A percentile compares a stretch with the other conserved stretches of the same genome.
These are phyloP conservation scores for Tulasnella sp. DNA, from an alignment of 768 basidiomycete genomes.

Conservation along the genomic window DNA sequence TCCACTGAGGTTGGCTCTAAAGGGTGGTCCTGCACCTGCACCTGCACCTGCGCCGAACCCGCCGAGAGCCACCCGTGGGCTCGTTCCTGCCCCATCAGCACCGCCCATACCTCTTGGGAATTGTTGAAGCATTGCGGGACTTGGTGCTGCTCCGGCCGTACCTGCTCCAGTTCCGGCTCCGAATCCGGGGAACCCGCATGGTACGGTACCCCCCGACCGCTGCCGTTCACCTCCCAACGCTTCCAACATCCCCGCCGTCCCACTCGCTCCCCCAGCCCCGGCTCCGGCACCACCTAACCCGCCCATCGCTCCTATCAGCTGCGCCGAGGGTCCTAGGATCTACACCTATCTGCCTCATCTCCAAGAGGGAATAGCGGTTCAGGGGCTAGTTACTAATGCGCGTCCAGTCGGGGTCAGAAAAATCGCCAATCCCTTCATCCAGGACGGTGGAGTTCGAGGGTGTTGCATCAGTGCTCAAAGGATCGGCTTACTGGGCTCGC, in stretches of 20 bases:
- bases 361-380: constrained; percentile 31
- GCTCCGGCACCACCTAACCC: neutral
- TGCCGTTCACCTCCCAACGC: neutral
- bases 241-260: neutral
- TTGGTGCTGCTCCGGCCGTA: neutral
- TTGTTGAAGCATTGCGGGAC: no score
- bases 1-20: constrained; percentile 8
- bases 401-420: no score
- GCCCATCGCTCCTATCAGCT: constrained; percentile 16
- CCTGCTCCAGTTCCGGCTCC: no score
- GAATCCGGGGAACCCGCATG: neutral
- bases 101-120: neutral
- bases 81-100: constrained; percentile 5
- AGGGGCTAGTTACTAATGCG: neutral
- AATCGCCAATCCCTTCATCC: no score
- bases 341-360: constrained; percentile 51
- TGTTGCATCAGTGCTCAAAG: no score
- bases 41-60: no score
- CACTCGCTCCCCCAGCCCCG: constrained; percentile 8
- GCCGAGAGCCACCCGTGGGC: neutral
- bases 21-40: neutral
- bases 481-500: no score
- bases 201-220: neutral
- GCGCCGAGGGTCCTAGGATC: constrained; percentile 28
- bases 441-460: no score